A percentile compares a stretch with the other conserved stretches of the same genome.
Conservation (phyloP, 2,329 filamentous ascomycete species). For the Hirsutella thompsonii region DNA sequence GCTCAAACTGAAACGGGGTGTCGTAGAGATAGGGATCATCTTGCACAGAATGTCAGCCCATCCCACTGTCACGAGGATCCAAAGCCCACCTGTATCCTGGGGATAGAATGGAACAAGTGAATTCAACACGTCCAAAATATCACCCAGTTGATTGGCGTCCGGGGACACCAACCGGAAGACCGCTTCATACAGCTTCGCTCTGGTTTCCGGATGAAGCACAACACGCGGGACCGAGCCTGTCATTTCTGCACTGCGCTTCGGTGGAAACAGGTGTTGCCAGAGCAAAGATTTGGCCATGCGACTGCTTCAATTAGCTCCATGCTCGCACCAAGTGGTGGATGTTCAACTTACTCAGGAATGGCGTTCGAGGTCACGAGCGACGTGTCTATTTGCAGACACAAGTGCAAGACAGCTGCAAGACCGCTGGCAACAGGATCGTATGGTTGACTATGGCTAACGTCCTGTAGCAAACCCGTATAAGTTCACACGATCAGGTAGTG, state of each 20-base stretch:
- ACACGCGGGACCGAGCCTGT: constrained; percentile 20
- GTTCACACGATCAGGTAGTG: not conserved
- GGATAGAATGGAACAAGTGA: constrained; percentile 23
- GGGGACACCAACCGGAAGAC: constrained; percentile 43
- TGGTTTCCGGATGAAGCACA: constrained; percentile 40
- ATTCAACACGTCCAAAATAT: constrained; percentile 31
- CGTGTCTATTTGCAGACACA: constrained; percentile 17
- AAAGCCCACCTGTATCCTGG: constrained; percentile 23
- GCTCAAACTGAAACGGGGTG: constrained; percentile 48
- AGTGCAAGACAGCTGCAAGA: constrained; percentile 15
- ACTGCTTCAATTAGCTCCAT: constrained; percentile 8
- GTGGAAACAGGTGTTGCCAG: constrained; percentile 53
- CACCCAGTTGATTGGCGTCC: constrained; percentile 31
- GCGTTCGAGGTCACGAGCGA: constrained; percentile 10
- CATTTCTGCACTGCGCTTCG: constrained; percentile 1
- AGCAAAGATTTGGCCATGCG: constrained; percentile 34
- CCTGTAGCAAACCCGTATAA: constrained; percentile 5
- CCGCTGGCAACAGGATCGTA: constrained; percentile 17
- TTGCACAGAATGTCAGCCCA: constrained; percentile 3
- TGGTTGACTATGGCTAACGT: constrained; percentile 13
- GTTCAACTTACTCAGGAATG: constrained; percentile 13
- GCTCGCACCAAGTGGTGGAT: not conserved
- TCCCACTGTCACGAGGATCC: not conserved
- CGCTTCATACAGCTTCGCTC: constrained; percentile 47
- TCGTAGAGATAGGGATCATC: constrained; percentile 47